A percentile compares a stretch with the other conserved stretches of the same genome.
Conservation (phyloP, 371 early-diverging fungal species). For the Batrachochytrium dendrobatidis region DNA sequence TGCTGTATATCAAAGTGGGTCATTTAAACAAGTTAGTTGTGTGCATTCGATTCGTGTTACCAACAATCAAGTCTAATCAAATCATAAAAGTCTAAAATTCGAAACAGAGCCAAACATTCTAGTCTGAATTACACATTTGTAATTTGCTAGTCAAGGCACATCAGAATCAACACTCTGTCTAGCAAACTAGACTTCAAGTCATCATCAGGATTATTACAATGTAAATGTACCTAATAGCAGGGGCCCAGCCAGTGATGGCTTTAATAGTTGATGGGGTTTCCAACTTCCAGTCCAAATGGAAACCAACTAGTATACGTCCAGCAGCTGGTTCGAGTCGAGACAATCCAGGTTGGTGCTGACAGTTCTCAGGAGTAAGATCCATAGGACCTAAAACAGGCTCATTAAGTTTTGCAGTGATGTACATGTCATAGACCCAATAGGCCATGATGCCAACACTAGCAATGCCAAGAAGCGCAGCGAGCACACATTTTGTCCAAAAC, state of each 20-base stretch:
- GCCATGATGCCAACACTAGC: conserved; percentile 13
- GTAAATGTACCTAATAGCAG: too few species aligned
- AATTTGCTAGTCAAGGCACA: too few species aligned
- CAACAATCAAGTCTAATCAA: too few species aligned
- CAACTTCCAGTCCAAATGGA: conserved; percentile 20
- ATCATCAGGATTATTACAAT: too few species aligned
- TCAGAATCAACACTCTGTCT: too few species aligned
- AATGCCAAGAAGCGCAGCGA: conserved; percentile 18
- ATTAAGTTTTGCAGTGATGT: background rate
- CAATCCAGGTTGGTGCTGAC: conserved; percentile 4
- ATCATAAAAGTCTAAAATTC: too few species aligned
- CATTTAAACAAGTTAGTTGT: too few species aligned
- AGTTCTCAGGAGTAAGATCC: background rate
- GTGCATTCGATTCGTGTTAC: too few species aligned
- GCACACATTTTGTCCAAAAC: conserved; percentile 28
- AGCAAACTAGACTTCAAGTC: too few species aligned
- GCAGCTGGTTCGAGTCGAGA: conserved; percentile 19
- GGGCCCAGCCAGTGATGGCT: conserved; percentile 5
- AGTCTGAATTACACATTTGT: too few species aligned
- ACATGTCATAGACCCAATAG: background rate
- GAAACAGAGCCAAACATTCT: too few species aligned
- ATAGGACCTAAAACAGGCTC: background rate
- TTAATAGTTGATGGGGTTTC: conserved; percentile 13
- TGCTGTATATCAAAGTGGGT: background rate
- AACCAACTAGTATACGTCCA: conserved; percentile 17